Evolutionary conservation across 2,329 filamentous ascomycete genomes (phyloP), one percentile per base, ranked within the genome.

Genomic region (Aspergillus tamarii): DNA sequence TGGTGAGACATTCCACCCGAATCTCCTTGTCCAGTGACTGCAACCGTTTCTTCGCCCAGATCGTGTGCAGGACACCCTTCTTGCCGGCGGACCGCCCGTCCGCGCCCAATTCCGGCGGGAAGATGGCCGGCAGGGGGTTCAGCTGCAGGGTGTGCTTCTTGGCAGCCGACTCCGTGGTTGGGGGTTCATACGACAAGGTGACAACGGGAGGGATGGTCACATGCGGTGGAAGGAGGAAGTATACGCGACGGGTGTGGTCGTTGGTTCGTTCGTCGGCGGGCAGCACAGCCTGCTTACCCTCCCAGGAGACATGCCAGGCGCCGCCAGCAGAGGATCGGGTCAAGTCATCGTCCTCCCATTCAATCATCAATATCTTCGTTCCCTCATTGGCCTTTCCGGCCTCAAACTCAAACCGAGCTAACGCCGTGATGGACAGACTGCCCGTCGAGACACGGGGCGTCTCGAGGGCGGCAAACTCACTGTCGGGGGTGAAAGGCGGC

Each of bases 361-460:
- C 93, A 45, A 96, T 89, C 92, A 97, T 95, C 70, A 97, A 82
- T 67, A 97, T 89, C 82, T 96, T 97, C 66, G 92, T 96, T 46
- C 93, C 93, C 68, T 94, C 90, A 72, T 92, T 92, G 57, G 88
- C 90, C 75, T 86, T 87, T 41, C 89, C 90, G 0, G 87, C 84
- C 78, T 94, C 91, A 74, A 96, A 96, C 76, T 97, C 93, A 78
- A 96, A 97, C 64, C 93, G 89, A 53, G 92, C 90, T 53, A 93
- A 83, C n/a, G 89, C 89, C 62, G 85, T 86, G 54, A 83, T 77
- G 0, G 78, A 78, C 73, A 83, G 73, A 16, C 70, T 67, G 26
- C 60, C 60, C 2, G 59, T 71, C 7, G 67, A 64, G 3, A 61
- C 69, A 36, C 70, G 76, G 14, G 75, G 72, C 5, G 77, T 76